A percentile compares a stretch with the other conserved stretches of the same genome.
phyloP scores from a whole-genome alignment of 306 rosid genomes.

The Medicago truncatula region DNA sequence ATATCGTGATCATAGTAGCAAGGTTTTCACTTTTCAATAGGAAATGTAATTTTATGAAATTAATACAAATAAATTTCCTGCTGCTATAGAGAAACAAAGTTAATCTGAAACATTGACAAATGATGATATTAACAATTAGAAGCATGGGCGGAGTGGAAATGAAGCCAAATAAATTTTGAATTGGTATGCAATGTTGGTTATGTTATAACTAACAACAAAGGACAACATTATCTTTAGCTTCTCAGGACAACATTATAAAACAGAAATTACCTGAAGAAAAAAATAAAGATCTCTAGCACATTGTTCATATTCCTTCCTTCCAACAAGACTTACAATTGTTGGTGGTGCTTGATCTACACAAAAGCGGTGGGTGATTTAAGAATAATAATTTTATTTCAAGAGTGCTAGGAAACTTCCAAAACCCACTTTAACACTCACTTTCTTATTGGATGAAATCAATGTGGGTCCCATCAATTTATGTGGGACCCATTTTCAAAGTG shows the following conservation, averaged over 20 bases:
- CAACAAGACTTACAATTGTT: slow-evolving; percentile 90
- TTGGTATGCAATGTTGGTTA: slow-evolving; percentile 17
- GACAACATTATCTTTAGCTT: background rate
- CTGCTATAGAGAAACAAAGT: slow-evolving; percentile 10
- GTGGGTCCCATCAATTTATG: no score
- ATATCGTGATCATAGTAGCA: slow-evolving; percentile 11
- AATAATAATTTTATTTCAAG: background rate
- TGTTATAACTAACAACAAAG: slow-evolving; percentile 1
- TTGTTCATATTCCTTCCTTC: slow-evolving; percentile 90
- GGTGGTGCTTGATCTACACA: slow-evolving; percentile 80
- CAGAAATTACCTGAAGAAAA: slow-evolving; percentile 82
- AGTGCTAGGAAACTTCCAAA: no score
- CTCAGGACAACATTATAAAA: slow-evolving; percentile 7
- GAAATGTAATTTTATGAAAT: slow-evolving; percentile 17
- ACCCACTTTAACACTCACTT: no score
- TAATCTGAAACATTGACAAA: slow-evolving; percentile 18
- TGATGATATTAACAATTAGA: background rate
- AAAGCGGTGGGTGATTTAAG: slow-evolving; percentile 3
- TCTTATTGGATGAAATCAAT: no score
- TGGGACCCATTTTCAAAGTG: no score
- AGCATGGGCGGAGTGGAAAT: slow-evolving; percentile 6
- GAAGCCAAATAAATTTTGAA: slow-evolving; percentile 13
- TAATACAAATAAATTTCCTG: background rate
- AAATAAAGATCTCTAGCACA: slow-evolving; percentile 92
- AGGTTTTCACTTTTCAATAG: slow-evolving; percentile 20